Conservation (phyloP, 306 rosid genomes). For the Acacia crassicarpa region DNA sequence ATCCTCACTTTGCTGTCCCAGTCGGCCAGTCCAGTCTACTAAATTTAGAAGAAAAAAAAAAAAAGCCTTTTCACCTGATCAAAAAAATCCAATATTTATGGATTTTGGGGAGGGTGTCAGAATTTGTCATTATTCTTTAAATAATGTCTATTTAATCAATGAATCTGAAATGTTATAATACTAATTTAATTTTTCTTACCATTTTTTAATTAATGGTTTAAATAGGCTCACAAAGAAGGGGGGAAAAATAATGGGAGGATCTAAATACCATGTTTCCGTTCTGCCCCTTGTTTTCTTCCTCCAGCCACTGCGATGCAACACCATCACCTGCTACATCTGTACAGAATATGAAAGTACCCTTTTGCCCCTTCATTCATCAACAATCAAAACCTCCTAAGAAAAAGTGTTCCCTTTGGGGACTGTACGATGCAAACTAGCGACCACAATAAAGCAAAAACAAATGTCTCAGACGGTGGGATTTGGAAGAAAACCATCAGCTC, state of each 20-base stretch:
- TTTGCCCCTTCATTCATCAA: background rate
- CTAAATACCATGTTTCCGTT: background rate
- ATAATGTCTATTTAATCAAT: too few species aligned
- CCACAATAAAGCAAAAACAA: slow-evolving; percentile 45
- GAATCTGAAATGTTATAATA: too few species aligned
- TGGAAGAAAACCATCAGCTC: slow-evolving; percentile 61
- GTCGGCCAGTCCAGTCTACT: background rate
- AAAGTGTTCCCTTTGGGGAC: background rate
- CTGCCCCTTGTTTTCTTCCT: background rate
- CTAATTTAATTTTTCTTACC: too few species aligned
- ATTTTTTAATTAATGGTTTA: too few species aligned
- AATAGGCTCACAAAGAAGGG: too few species aligned
- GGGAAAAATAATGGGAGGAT: too few species aligned
- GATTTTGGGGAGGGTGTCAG: background rate
- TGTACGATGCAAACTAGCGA: slow-evolving; percentile 12
- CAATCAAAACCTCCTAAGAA: slow-evolving; percentile 10
- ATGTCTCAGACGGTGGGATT: slow-evolving; percentile 44
- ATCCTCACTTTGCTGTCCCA: background rate
- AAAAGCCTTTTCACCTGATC: too few species aligned
- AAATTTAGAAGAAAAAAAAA: background rate
- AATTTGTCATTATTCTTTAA: background rate
- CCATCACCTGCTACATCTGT: background rate
- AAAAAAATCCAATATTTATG: background rate
- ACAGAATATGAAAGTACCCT: slow-evolving; percentile 11
- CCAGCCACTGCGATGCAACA: background rate